Evolutionary conservation across 352 stramenopile species (phyloP), one percentile per base, ranked within the genome.

Genomic region (Globisporangium rhizosaccharum): DNA sequence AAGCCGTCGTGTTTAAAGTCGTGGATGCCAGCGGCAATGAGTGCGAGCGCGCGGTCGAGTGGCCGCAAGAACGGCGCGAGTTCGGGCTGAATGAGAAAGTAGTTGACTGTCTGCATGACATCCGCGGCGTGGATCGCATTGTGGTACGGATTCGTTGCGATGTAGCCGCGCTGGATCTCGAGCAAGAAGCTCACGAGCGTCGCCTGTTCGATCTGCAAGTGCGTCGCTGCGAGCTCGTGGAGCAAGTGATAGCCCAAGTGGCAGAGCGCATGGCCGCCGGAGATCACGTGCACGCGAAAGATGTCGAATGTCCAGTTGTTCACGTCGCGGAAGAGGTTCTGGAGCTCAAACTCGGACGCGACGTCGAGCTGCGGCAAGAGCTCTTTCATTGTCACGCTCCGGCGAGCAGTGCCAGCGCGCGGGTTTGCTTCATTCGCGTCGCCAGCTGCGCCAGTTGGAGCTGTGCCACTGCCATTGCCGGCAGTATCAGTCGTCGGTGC

Each of bases 1-100:
- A 93, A 92, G 9, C 88, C 88, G 50, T 94, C 85, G 63, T 97
- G 88, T 68, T 87, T 92, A 62, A 94, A 95, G 56, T 97, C 88
- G 65, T 97, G 88, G 49, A 97, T 88, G 4, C 72, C 81, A 4
- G 88, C 88, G 3, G 85, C 78, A 46, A 96, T 71, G 23, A 97
- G 67, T 17, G 87, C 70, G 1, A 92, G 67, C 28, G 74, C 81
- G n/a, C 80, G 73, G 61, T 94, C 84, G 0, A 92, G 65, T 8
- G 86, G 85, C 30, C 85, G 73, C 48, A 96, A 62, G 56, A 88
- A 94, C 15, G 80, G 72, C 49, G 78, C 46, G 11, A 97, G 60
- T 45, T 94, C 79, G 0, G 76, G 78, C 49, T 92, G 80, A 36
- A 82, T 77, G 23, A 94, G 65, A 47, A 97, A 94, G 56, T 92